A percentile compares a stretch with the other conserved stretches of the same genome.
Evolutionary conservation across 306 rosid species (phyloP).

Genomic region (Corylus americana): DNA sequence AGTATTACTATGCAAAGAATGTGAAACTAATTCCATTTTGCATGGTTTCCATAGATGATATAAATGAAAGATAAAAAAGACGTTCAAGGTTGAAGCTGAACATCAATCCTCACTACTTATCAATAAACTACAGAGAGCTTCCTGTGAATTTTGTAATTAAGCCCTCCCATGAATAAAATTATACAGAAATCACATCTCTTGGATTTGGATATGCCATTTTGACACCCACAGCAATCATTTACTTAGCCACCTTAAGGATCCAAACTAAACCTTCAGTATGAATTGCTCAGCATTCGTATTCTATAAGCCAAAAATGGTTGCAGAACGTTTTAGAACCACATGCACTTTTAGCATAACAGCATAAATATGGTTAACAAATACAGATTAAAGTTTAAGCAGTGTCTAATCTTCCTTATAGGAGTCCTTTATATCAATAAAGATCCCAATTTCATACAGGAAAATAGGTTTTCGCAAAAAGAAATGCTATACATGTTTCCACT

Average conservation of each 20-base stretch:
- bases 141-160: neutral
- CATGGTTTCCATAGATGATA: too few relatives aligned
- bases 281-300: neutral
- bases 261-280: neutral
- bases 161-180: neutral
- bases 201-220: neutral
- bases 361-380: neutral
- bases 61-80: too few relatives aligned
- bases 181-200: neutral
- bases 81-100: neutral
- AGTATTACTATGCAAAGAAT: neutral
- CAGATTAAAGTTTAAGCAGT: neutral
- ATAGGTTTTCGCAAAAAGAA: neutral
- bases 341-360: neutral
- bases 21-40: too few relatives aligned
- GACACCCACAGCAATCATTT: too few relatives aligned
- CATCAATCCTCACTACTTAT: neutral
- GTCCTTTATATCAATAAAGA: neutral
- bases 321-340: neutral
- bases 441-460: constrained; percentile 13
- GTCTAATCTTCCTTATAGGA: neutral
- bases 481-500: too few relatives aligned
- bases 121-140: neutral
- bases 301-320: neutral
- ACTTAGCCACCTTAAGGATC: neutral